Base-by-base conservation (phyloP, 2,329 filamentous ascomycete species). In the Chrysoporthe puriensis region DNA sequence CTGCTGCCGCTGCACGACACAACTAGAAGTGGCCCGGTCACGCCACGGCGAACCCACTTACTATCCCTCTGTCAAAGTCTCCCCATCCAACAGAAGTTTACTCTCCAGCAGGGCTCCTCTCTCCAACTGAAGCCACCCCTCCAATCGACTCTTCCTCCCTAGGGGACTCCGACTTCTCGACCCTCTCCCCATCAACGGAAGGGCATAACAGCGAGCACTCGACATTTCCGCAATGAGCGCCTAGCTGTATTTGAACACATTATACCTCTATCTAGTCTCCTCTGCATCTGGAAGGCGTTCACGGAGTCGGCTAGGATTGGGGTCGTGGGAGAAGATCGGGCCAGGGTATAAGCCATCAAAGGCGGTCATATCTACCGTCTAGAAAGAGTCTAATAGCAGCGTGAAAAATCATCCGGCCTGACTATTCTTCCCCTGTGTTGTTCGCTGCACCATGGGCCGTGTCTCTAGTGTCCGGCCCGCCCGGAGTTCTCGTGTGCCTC, bases 1-100 rank as follows among this genome's bases (percentile, higher is more conserved):
- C 91, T 56, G 90, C 89, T 68, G 94, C 94, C 1, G 90, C 88
- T 1, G 88, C 89, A 71, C 91, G 91, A 74, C 92, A 91, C 78
- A 88, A 89, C 71, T 83, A 83, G 69, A 32, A 3, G 3, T 11
- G 36, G 11, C 9, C 16, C 36, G n/a, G 11, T 6, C 21, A n/a
- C 36, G 13, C n/a, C 4, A 4, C 13, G n/a, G n/a, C 18, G 56
- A 8, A 18, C 7, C 32, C 14, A 16, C 2, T 36, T 42, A 5
- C 56, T 58, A 2, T n/a, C 34, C n/a, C 14, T 58, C 21, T 14
- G 14, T 34, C 56, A 36, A 16, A 32, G 32, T 13, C 56, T 21
- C 8, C 36, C 8, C 21, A 6, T 9, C 46, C 46, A 50, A n/a
- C 46, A 42, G 16, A 2, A 58, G 8, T 14, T 18, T 14, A 5